Conservation (phyloP, 208 protist species). For the Trichomonas vaginalis region DNA sequence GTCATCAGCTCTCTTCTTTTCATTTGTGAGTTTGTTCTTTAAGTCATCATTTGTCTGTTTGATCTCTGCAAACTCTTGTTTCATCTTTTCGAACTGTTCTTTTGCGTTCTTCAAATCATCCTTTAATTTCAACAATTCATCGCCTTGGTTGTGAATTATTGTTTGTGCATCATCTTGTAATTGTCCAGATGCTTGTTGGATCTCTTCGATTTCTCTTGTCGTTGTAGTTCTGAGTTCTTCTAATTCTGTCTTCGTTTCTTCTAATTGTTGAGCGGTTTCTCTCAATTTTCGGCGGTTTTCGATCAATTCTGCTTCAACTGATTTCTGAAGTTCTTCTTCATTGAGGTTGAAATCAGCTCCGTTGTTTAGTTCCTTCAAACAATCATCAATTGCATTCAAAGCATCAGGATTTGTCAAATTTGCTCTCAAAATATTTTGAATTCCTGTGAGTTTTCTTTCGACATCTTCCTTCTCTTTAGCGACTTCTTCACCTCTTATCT, state of each 20-base stretch:
- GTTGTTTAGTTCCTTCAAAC: neutral
- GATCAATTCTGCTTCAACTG: neutral
- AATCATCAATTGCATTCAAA: neutral
- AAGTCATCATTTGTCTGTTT: neutral
- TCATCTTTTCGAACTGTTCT: neutral
- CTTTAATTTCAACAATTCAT: neutral
- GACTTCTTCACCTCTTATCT: neutral
- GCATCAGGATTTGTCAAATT: neutral
- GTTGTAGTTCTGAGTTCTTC: neutral
- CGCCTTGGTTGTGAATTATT: neutral
- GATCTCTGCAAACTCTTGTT: neutral
- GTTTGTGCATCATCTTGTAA: neutral
- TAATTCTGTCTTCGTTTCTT: neutral
- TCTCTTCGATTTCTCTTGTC: neutral
- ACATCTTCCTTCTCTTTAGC: neutral
- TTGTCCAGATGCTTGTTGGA: neutral
- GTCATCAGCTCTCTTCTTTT: neutral
- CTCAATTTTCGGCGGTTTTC: neutral
- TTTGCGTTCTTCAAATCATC: neutral
- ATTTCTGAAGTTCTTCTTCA: neutral
- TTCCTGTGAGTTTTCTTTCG: neutral
- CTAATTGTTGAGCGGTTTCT: neutral
- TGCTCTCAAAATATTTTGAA: neutral
- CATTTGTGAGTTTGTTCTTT: neutral
- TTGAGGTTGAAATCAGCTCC: neutral